Conservation (phyloP, 495 filamentous ascomycete species). For the Penicillium salamii region DNA sequence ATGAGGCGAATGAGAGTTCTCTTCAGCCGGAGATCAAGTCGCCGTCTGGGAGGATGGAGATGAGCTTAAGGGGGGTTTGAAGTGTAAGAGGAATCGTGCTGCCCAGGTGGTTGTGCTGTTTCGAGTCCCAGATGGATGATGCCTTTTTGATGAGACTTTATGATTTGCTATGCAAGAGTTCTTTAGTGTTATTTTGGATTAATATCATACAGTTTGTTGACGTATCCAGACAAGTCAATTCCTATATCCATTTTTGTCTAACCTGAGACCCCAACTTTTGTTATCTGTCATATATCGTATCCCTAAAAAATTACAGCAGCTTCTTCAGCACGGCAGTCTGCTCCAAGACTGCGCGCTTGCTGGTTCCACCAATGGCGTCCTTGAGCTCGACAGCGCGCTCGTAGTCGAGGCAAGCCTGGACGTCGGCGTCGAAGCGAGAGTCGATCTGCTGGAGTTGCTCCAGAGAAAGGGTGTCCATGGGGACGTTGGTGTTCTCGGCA, state of each 20-base stretch:
- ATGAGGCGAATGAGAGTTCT: slow-evolving; percentile 5
- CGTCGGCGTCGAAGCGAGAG: slow-evolving; percentile 70
- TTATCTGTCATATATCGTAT: slow-evolving; percentile 9
- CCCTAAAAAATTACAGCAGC: slow-evolving; percentile 26
- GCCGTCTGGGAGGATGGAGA: slow-evolving; percentile 8
- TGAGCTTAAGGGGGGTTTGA: background rate
- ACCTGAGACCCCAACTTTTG: slow-evolving; percentile 13
- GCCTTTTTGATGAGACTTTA: background rate
- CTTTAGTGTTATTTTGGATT: too few species aligned
- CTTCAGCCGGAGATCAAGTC: slow-evolving; percentile 10
- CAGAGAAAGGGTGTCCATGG: slow-evolving; percentile 75
- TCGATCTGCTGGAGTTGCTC: slow-evolving; percentile 74
- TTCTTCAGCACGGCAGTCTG: slow-evolving; percentile 72
- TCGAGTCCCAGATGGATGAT: background rate
- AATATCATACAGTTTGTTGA: too few species aligned
- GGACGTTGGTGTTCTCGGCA: slow-evolving; percentile 63
- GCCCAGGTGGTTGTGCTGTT: too few species aligned
- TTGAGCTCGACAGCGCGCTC: slow-evolving; percentile 84
- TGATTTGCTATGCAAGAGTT: background rate
- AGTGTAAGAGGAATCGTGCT: too few species aligned
- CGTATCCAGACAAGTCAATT: background rate
- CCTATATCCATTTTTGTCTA: slow-evolving; percentile 23
- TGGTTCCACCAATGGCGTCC: slow-evolving; percentile 78
- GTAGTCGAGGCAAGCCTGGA: slow-evolving; percentile 75
- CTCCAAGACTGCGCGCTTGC: slow-evolving; percentile 67